phyloP scores from a whole-genome alignment of 2,329 filamentous ascomycete genomes.

The Apiospora pterosperma region DNA sequence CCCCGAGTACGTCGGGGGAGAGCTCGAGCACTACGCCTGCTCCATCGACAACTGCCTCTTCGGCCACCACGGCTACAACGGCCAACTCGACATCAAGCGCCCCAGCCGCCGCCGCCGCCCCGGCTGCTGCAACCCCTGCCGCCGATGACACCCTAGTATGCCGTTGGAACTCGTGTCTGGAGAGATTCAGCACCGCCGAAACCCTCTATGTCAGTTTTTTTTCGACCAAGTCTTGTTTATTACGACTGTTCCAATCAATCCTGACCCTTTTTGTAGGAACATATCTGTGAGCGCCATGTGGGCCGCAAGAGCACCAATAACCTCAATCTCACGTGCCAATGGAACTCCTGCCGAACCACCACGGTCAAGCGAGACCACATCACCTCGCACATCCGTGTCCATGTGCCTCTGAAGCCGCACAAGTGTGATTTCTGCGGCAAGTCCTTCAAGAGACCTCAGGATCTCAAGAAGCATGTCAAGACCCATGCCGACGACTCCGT shows the following conservation, averaged over 20 bases:
- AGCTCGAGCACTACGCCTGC: constrained; percentile 4
- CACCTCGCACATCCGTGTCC: constrained; percentile 96
- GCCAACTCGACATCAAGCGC: neutral
- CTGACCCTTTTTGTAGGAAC: constrained; percentile 59
- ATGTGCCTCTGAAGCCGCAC: constrained; percentile 98
- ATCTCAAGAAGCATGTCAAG: constrained; percentile 99
- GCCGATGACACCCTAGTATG: constrained; percentile 55
- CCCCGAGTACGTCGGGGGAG: constrained; percentile 3
- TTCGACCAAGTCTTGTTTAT: neutral
- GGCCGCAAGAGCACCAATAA: constrained; percentile 99
- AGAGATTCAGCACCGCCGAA: constrained; percentile 56
- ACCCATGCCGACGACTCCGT: constrained; percentile 96
- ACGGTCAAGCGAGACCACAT: constrained; percentile 99
- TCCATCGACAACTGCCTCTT: neutral
- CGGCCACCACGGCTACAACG: constrained; percentile 2
- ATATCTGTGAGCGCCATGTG: constrained; percentile 97
- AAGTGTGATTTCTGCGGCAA: constrained; percentile 99
- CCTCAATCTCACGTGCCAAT: constrained; percentile 93
- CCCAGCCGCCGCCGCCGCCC: constrained; percentile 24
- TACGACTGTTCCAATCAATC: neutral
- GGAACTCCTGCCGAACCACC: constrained; percentile 92
- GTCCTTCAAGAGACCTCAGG: constrained; percentile 97
- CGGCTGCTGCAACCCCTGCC: constrained; percentile 22
- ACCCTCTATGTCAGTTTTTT: constrained; percentile 53
- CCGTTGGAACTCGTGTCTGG: constrained; percentile 57